Percentiles rank a stretch among this genome's conserved stretches.
These are phyloP conservation scores for Nymphaea thermarum DNA, from an alignment of 164 flowering plant genomes.

Conservation along the genomic window DNA sequence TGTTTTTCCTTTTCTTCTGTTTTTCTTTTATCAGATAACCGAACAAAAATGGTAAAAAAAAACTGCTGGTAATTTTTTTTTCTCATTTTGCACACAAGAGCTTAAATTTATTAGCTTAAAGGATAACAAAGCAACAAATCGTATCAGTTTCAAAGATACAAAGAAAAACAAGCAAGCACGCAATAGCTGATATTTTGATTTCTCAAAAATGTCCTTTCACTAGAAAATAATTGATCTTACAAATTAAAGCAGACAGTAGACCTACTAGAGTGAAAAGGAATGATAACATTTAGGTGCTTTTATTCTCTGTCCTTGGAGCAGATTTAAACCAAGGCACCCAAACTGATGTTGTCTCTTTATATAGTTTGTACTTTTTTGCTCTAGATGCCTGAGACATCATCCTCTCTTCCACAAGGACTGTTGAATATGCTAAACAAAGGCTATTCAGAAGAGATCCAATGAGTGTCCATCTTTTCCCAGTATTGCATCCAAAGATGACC, in stretches of 20 bases:
- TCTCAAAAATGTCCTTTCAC: not conserved
- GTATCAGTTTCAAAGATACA: too few species aligned
- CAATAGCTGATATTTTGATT: not conserved
- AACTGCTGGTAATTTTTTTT: too few species aligned
- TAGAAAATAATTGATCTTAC: not conserved
- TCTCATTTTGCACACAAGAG: too few species aligned
- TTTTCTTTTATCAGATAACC: too few species aligned
- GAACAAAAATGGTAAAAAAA: too few species aligned
- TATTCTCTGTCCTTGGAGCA: conserved; percentile 31
- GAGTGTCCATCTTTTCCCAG: conserved; percentile 69
- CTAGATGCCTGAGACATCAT: conserved; percentile 63
- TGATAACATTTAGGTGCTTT: conserved; percentile 9
- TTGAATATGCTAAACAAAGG: conserved; percentile 70
- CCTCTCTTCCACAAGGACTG: conserved; percentile 66
- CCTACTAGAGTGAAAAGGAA: not conserved
- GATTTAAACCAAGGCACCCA: conserved; percentile 93
- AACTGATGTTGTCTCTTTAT: conserved; percentile 85
- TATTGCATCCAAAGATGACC: conserved; percentile 60
- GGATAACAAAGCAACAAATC: too few species aligned
- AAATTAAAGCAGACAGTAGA: too few species aligned
- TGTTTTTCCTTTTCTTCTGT: too few species aligned
- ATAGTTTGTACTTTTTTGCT: conserved; percentile 58
- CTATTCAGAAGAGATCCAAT: conserved; percentile 62
- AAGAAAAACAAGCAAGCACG: not conserved
- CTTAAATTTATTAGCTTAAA: too few species aligned